Percentiles rank a stretch among this genome's conserved stretches.
These are phyloP conservation scores for Phaeosphaeriaceae sp. DNA, from an alignment of 2,329 filamentous ascomycete species.

Conservation along the genomic window DNA sequence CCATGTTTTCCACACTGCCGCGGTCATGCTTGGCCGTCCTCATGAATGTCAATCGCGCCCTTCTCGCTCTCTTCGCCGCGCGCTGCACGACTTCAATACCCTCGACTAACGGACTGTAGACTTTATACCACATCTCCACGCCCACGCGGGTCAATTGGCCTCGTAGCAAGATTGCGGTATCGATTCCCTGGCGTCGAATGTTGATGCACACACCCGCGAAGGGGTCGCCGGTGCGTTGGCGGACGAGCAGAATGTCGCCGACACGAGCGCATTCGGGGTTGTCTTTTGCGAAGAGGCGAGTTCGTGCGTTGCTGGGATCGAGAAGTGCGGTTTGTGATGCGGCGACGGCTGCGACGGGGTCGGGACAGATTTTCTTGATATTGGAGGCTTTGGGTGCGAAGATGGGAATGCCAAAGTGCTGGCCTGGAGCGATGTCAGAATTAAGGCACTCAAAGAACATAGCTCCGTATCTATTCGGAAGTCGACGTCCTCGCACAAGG, in stretches of 20 bases:
- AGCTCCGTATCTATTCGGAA: not conserved
- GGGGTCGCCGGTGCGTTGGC: slow-evolving; percentile 82
- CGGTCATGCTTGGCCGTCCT: slow-evolving; percentile 56
- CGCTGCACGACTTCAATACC: slow-evolving; percentile 95
- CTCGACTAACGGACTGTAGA: slow-evolving; percentile 87
- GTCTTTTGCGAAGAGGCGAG: slow-evolving; percentile 76
- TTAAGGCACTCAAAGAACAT: not conserved
- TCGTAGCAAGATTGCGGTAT: slow-evolving; percentile 85
- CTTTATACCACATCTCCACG: slow-evolving; percentile 97
- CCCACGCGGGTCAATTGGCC: slow-evolving; percentile 86
- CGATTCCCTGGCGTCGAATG: slow-evolving; percentile 83
- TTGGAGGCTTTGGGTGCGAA: slow-evolving; percentile 62
- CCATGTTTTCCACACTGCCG: slow-evolving; percentile 48
- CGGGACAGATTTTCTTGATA: slow-evolving; percentile 62
- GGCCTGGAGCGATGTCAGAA: slow-evolving; percentile 15
- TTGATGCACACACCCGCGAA: slow-evolving; percentile 89
- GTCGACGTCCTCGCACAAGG: not conserved
- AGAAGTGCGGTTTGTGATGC: slow-evolving; percentile 73
- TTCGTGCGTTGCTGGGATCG: slow-evolving; percentile 84
- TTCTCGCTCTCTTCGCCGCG: slow-evolving; percentile 80
- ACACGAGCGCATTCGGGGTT: slow-evolving; percentile 82
- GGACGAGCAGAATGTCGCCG: slow-evolving; percentile 91
- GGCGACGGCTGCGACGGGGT: slow-evolving; percentile 74
- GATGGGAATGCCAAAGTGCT: slow-evolving; percentile 56
- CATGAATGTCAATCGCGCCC: slow-evolving; percentile 91